Base-by-base conservation (phyloP, 495 filamentous ascomycete genomes). In the Talaromyces thailandensis region DNA sequence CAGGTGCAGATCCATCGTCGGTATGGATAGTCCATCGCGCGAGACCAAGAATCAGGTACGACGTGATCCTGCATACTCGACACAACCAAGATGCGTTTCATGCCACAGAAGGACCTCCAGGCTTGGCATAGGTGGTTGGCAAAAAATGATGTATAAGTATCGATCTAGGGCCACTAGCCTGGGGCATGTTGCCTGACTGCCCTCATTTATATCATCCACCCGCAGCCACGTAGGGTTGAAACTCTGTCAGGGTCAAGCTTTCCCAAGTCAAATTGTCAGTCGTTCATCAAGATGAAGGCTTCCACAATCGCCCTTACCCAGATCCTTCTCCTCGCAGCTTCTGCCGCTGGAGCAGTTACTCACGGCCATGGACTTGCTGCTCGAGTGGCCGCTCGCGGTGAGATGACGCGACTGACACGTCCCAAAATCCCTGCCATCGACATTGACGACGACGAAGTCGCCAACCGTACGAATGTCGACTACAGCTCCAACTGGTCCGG, bases 401-500 rank as follows among this genome's bases (percentile, higher is more conserved):
- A 59, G 26, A 48, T 64, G 40, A 64, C 62, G 3, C 25, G 61
- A 14, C 68, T 66, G 62, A 64, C 69, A 50, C 68, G 66, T 18
- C 69, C 70, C 9, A 66, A 61, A 63, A 70, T 64, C 23, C 66
- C 71, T 18, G 72, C 63, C 7, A 72, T 68, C 61, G 64, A 28
- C 43, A 9, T 35, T 3, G 43, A 61, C 26, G 43, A 18, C 11
- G n/a, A 60, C 2, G 64, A 70, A 32, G 43, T 70, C 1, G 69
- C 65, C 61, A 64, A 68, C 26, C 70, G 64, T 16, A 69, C 68
- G n/a, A 65, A 78, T 0, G 70, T 66, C 14, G 69, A 79, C 52
- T 86, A 85, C 68, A 80, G 75, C 67, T 77, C 74, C n/a, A 86
- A 85, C 73, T 86, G 84, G 84, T 79, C 81, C 14, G 84, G 84